A percentile compares a stretch with the other conserved stretches of the same genome.
Evolutionary conservation across 2,329 filamentous ascomycete genomes (phyloP).

Genomic region (Penicillium corylophilum): DNA sequence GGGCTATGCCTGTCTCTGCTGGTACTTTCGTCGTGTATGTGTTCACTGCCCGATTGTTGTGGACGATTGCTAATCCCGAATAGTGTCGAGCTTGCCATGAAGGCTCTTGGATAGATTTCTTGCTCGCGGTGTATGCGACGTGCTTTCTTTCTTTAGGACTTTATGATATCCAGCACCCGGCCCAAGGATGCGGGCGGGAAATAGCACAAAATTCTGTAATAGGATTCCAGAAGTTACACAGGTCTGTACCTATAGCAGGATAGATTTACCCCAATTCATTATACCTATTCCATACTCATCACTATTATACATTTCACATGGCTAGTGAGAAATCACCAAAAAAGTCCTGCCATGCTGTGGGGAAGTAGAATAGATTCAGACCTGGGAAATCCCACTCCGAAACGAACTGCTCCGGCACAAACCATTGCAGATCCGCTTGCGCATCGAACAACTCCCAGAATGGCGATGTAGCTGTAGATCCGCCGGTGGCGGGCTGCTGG

Average conservation of each 20-base stretch:
- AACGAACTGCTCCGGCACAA: conserved; percentile 56
- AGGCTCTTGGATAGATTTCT: conserved; percentile 40
- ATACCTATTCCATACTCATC: background rate
- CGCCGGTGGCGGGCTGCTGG: conserved; percentile 16
- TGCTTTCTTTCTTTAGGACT: conserved; percentile 2
- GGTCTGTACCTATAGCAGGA: conserved; percentile 5
- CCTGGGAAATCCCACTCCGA: conserved; percentile 61
- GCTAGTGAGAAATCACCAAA: conserved; percentile 46
- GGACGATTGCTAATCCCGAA: conserved; percentile 9
- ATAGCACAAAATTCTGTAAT: conserved; percentile 16
- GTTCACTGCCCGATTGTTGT: background rate
- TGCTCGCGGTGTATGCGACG: conserved; percentile 11
- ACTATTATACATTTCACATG: conserved; percentile 13
- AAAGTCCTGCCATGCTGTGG: conserved; percentile 49
- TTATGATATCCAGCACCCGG: conserved; percentile 4
- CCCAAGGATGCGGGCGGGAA: background rate
- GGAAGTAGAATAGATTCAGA: conserved; percentile 52
- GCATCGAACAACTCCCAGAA: conserved; percentile 39
- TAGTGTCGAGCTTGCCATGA: conserved; percentile 50
- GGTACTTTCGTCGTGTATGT: conserved; percentile 86
- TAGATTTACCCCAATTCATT: conserved; percentile 1
- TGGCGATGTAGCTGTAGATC: conserved; percentile 20
- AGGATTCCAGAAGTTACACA: conserved; percentile 8
- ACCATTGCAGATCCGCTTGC: conserved; percentile 53
- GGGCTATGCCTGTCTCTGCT: conserved; percentile 95